A percentile compares a stretch with the other conserved stretches of the same genome.
phyloP scores from a whole-genome alignment of 176 grass and related monocot genomes.

The Juncus effusus region DNA sequence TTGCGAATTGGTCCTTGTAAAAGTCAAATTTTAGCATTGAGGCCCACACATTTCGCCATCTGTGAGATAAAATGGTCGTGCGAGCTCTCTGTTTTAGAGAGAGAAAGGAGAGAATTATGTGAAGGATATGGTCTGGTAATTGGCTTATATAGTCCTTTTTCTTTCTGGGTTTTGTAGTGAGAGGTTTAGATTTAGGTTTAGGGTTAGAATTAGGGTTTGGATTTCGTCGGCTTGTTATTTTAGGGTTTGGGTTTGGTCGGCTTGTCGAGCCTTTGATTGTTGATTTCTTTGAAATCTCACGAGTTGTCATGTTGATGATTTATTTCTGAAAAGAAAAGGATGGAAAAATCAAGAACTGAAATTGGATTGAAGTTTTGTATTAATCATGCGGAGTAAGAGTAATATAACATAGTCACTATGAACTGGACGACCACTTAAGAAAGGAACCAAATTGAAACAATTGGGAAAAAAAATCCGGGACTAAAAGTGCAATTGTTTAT shows the following conservation, averaged over 20 bases:
- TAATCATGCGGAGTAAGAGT: too few relatives aligned
- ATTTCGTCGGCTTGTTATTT: too few relatives aligned
- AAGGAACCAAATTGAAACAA: too few relatives aligned
- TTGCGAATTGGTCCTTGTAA: slow-evolving; percentile 18
- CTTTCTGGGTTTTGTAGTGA: not conserved
- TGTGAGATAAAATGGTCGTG: slow-evolving; percentile 19
- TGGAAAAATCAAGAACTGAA: not conserved
- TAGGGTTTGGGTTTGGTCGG: not conserved
- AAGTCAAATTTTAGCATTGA: slow-evolving; percentile 3
- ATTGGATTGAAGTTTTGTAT: too few relatives aligned
- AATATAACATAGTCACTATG: too few relatives aligned
- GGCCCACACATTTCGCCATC: slow-evolving; percentile 26
- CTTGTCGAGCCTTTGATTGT: not conserved
- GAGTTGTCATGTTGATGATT: slow-evolving; percentile 1
- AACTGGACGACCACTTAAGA: too few relatives aligned
- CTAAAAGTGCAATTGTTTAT: too few relatives aligned
- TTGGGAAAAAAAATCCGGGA: too few relatives aligned
- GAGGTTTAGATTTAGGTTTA: slow-evolving; percentile 1
- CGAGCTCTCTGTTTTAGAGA: slow-evolving; percentile 11
- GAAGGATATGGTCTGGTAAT: slow-evolving; percentile 21
- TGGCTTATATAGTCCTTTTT: slow-evolving; percentile 14
- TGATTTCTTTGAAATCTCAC: not conserved
- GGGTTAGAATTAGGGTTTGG: not conserved
- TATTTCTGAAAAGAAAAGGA: slow-evolving; percentile 12
- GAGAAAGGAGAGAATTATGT: slow-evolving; percentile 23